Conservation (phyloP, 495 filamentous ascomycete species). For the Lentithecium fluviatile region DNA sequence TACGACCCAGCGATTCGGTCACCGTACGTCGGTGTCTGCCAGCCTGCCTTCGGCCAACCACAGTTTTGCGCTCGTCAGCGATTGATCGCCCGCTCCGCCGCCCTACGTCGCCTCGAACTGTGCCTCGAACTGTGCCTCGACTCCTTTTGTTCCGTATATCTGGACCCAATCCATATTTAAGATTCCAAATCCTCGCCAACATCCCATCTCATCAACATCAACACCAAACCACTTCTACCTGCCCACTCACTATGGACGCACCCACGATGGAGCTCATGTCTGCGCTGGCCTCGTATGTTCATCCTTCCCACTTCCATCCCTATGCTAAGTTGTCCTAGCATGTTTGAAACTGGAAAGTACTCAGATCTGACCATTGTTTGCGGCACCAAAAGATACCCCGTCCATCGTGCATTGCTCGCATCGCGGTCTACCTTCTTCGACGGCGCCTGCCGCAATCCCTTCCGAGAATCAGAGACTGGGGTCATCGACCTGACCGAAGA, state of each 20-base stretch:
- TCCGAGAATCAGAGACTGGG: conserved; percentile 39
- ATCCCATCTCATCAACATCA: neutral
- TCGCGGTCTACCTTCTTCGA: conserved; percentile 46
- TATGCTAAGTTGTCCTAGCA: conserved; percentile 34
- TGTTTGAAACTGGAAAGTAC: conserved; percentile 42
- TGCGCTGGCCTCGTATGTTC: conserved; percentile 43
- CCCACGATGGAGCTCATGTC: conserved; percentile 40
- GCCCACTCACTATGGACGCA: conserved; percentile 16
- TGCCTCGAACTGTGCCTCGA: neutral
- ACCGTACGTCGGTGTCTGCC: conserved; percentile 4
- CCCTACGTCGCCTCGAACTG: neutral
- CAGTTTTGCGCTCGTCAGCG: no score
- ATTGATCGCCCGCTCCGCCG: no score
- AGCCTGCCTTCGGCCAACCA: neutral
- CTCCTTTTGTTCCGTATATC: no score
- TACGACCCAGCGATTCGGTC: conserved; percentile 19
- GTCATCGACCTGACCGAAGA: conserved; percentile 46
- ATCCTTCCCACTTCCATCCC: neutral
- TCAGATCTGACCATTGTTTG: conserved; percentile 46
- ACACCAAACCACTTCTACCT: neutral
- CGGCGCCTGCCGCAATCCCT: conserved; percentile 40
- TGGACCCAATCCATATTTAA: no score
- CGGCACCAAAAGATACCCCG: conserved; percentile 40
- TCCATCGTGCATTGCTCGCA: conserved; percentile 46
- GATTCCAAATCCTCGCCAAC: neutral